These are phyloP conservation scores for Globisporangium emineosum DNA, from an alignment of 352 stramenopile species.

Conservation along the genomic window DNA sequence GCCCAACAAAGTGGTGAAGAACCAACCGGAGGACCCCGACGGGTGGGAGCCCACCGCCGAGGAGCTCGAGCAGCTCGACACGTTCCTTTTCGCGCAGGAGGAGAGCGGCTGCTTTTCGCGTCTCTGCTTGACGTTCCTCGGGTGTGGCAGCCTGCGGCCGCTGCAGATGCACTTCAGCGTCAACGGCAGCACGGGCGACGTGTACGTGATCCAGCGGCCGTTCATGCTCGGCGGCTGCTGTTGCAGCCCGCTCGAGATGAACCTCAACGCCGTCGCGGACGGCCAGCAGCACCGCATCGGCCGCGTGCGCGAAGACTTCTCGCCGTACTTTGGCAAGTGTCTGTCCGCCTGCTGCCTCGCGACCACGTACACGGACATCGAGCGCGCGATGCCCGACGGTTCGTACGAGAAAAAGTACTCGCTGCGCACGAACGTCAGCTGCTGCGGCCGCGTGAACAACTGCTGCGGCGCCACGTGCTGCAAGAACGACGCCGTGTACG, in stretches of 20 bases:
- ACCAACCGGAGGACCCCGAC: conserved; percentile 32
- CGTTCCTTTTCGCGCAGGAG: conserved; percentile 46
- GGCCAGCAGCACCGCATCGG: conserved; percentile 29
- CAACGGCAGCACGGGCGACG: conserved; percentile 32
- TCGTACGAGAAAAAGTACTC: conserved; percentile 53
- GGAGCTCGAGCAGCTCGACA: conserved; percentile 46
- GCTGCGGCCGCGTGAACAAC: conserved; percentile 64
- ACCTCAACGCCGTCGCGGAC: conserved; percentile 23
- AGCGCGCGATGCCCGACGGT: conserved; percentile 45
- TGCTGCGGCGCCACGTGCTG: conserved; percentile 63
- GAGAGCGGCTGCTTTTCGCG: conserved; percentile 35
- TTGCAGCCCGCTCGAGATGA: conserved; percentile 48
- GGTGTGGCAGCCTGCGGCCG: conserved; percentile 36
- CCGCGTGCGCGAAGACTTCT: conserved; percentile 53
- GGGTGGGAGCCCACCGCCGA: conserved; percentile 43
- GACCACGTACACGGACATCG: conserved; percentile 66
- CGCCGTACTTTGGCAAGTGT: conserved; percentile 43
- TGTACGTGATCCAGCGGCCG: conserved; percentile 43
- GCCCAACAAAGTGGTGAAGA: conserved; percentile 51
- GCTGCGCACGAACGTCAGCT: conserved; percentile 49
- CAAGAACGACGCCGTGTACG: conserved; percentile 63
- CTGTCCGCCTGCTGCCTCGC: conserved; percentile 40
- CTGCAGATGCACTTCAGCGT: conserved; percentile 48
- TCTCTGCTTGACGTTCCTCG: conserved; percentile 31
- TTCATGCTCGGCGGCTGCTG: conserved; percentile 34